Percentiles rank a stretch among this genome's conserved stretches.
Evolutionary conservation across 1,139 yeast genomes (phyloP).

Genomic region (Geotrichum bryndzae): DNA sequence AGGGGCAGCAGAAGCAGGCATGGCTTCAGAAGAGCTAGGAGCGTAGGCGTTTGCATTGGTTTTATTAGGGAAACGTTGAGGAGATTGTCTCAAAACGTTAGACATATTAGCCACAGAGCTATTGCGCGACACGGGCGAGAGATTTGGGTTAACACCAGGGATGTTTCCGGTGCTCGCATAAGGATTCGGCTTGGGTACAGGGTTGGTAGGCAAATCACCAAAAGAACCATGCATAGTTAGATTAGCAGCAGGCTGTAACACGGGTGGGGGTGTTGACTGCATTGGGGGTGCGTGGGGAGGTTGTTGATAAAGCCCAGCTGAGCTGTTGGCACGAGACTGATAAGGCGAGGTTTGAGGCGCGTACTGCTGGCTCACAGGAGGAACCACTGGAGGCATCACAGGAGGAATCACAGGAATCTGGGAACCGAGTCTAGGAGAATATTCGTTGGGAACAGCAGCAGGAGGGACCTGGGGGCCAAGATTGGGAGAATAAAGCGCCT

Average conservation of each 20-base stretch:
- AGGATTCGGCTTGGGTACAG: not conserved
- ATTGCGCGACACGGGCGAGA: not conserved
- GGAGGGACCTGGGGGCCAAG: not conserved
- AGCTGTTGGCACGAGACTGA: not conserved
- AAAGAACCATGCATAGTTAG: not conserved
- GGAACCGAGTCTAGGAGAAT: not conserved
- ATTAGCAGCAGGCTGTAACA: constrained; percentile 8
- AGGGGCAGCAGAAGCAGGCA: constrained; percentile 11
- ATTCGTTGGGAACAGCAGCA: not conserved
- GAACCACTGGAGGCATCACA: not conserved
- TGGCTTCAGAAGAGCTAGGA: not conserved
- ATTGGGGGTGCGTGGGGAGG: not conserved
- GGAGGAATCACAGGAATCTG: not conserved
- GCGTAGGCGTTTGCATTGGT: not conserved
- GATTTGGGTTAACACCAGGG: not conserved
- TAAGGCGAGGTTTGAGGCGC: not conserved
- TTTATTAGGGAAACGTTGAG: not conserved
- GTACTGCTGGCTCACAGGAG: not conserved
- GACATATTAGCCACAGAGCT: not conserved
- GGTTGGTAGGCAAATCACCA: constrained; percentile 4
- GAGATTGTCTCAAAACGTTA: not conserved
- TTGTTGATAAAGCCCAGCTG: not conserved
- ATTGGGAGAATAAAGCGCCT: not conserved
- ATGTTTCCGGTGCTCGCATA: not conserved
- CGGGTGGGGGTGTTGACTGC: not conserved